Evolutionary conservation across 306 rosid genomes (phyloP).

Genomic region (Medicago ruthenica): DNA sequence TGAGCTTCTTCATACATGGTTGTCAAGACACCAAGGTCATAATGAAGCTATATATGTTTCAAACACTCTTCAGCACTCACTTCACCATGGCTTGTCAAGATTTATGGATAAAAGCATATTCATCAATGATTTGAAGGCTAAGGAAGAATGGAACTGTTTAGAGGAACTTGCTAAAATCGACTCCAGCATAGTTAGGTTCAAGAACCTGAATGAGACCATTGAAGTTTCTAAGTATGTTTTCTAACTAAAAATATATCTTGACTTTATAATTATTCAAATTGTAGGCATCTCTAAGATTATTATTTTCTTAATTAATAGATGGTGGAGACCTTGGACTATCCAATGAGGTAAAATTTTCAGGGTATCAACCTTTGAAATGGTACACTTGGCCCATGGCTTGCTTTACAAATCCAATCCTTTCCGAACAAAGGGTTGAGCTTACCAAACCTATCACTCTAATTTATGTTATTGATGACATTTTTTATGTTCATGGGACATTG

Average conservation of each 20-base stretch:
- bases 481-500: not conserved
- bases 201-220: constrained; percentile 43
- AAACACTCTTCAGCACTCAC: constrained; percentile 40
- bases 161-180: constrained; percentile 44
- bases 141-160: constrained; percentile 28
- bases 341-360: not conserved
- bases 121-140: constrained; percentile 8
- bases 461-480: constrained; percentile 9
- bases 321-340: constrained; percentile 56
- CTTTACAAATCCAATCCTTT: not conserved
- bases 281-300: no score
- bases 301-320: constrained; percentile 31
- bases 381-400: not conserved
- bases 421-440: not conserved
- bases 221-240: constrained; percentile 44
- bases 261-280: no score
- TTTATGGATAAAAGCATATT: constrained; percentile 36
- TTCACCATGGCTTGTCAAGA: constrained; percentile 51
- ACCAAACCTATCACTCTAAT: not conserved
- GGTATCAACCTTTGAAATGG: not conserved
- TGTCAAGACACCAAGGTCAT: constrained; percentile 29
- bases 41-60: constrained; percentile 19
- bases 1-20: constrained; percentile 45
- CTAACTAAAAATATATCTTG: not conserved
- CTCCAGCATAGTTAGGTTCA: constrained; percentile 36